Base-by-base conservation (phyloP, 371 early-diverging fungal genomes). In the Saksenaea oblongispora region DNA sequence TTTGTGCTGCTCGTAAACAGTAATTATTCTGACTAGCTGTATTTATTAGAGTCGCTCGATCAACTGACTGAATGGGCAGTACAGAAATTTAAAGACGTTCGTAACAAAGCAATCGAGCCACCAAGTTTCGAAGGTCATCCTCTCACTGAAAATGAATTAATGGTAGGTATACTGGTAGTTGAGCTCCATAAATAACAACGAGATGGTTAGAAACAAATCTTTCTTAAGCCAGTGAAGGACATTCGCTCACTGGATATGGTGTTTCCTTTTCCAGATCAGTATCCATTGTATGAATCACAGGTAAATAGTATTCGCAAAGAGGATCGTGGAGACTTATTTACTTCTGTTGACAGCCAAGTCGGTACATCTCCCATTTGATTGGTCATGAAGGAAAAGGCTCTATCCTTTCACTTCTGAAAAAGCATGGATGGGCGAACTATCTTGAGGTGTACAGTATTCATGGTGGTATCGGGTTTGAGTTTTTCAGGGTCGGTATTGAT, bases 321-420 rank as follows among this genome's bases (percentile, higher is more conserved):
- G 7, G 31, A 7, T 9, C 24, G 14, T 26, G n/a, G 34, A 18
- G 11, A 39, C 26, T 18, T n/a, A 17, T 26, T n/a, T 47, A 51
- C 41, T 61, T 59, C 24, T 35, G 55, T 26, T 47, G 63, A 18
- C 70, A 92, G 81, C 93, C 94, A 41, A 82, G 81, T 14, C 71
- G 82, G 24, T 93, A 92, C 61, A 67, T 93, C n/a, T 82, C 88
- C 14, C 90, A 90, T 62, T 76, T 93, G 41, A 84, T 93, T 51
- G 93, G 92, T n/a, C 93, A 94, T 64, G 93, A 93, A 66, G 91
- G 91, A 22, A 75, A 81, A 22, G 98, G 98, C 0, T 94, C 95
- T 0, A 83, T 98, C 34, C 77, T 97, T 24, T 91, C 95, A 1
- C 69, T 87, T 18, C 76, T 98, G 42, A 95, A 96, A 69, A 82